Evolutionary conservation across 2,329 filamentous ascomycete species (phyloP), one percentile per base, ranked within the genome.

Genomic region (Penicillium italicum): DNA sequence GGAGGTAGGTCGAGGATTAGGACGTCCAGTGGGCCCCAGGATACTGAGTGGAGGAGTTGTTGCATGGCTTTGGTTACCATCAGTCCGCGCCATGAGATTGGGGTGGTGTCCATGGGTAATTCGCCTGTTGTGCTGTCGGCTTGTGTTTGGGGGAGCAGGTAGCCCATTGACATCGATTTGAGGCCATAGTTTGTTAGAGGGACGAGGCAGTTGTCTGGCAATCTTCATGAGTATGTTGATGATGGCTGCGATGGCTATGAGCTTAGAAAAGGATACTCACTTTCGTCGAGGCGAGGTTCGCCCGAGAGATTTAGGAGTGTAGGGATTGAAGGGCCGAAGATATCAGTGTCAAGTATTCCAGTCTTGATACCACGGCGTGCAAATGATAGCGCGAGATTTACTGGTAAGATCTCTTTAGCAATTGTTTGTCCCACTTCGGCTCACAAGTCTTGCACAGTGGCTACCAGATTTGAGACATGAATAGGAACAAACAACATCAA

Each of bases 101-200:
- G 90, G 5, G 90, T 88, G 47, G 73, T 73, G 60, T 76, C 74
- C 73, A 76, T 74, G 2, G 73, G 71, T 8, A 70, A 62, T 53
- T 67, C 63, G 43, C 60, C 64, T 0, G 65, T 65, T 9, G 64
- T 34, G 16, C 62, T 63, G 44, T 70, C 64, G 11, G 63, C 44
- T 51, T 69, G 63, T 24, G 70, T 64, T 56, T 66, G 69, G 11
- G 70, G 72, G 36, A 96, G 85, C 0, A 99, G 82, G 62, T 96
- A 97, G 47, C 94, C 94, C 90, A 99, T 97, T 0, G 92, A 97
- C 94, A 99, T 99, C 52, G 91, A 95, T 75, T 95, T 95, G 54
- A 99, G 83, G 38, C 94, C 94, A 77, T 97, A 97, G 70, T 96
- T 96, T 22, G 89, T 91, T 24, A 99, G 77, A 0, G 94, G 94